Evolutionary conservation across 805 yeast genomes (phyloP).

Genomic region (Candida peoriensis): DNA sequence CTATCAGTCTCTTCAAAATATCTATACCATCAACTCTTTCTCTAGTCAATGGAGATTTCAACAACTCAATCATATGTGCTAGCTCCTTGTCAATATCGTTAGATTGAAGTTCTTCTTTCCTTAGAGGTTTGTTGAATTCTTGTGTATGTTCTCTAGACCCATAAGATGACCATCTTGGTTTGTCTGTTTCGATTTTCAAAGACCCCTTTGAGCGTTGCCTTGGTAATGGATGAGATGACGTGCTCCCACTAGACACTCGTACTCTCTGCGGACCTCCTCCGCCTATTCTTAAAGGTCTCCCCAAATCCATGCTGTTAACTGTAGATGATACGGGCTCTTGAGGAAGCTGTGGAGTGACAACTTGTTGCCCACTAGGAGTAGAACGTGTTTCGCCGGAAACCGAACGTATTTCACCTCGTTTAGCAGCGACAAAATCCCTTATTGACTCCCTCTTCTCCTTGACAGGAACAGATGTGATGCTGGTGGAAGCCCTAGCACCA

Average conservation of each 20-base stretch:
- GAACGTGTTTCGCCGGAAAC: constrained; percentile 29
- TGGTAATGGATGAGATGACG: constrained; percentile 9
- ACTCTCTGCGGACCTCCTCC: constrained; percentile 20
- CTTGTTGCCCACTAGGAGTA: too few relatives aligned
- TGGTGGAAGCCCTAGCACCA: constrained; percentile 10
- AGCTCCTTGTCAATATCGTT: constrained; percentile 2
- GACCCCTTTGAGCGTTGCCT: constrained; percentile 17
- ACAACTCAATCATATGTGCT: constrained; percentile 6
- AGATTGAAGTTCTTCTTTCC: too few relatives aligned
- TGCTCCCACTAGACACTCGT: constrained; percentile 16
- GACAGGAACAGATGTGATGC: constrained; percentile 5
- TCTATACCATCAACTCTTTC: constrained; percentile 22
- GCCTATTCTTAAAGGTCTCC: constrained; percentile 21
- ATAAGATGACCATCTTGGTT: constrained; percentile 1
- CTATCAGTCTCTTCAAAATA: constrained; percentile 6
- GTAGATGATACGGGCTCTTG: constrained; percentile 1
- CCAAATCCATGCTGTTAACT: constrained; percentile 15
- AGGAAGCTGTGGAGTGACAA: constrained; percentile 7
- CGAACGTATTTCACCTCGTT: constrained; percentile 36
- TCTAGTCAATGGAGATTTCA: constrained; percentile 21
- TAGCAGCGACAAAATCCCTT: constrained; percentile 41
- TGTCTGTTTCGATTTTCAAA: constrained; percentile 6
- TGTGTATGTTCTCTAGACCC: constrained; percentile 1
- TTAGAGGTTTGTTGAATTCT: not conserved
- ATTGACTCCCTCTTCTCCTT: constrained; percentile 39